A percentile compares a stretch with the other conserved stretches of the same genome.
These are phyloP conservation scores for Lipomyces sp. DNA, from an alignment of 805 yeast species.

Conservation along the genomic window DNA sequence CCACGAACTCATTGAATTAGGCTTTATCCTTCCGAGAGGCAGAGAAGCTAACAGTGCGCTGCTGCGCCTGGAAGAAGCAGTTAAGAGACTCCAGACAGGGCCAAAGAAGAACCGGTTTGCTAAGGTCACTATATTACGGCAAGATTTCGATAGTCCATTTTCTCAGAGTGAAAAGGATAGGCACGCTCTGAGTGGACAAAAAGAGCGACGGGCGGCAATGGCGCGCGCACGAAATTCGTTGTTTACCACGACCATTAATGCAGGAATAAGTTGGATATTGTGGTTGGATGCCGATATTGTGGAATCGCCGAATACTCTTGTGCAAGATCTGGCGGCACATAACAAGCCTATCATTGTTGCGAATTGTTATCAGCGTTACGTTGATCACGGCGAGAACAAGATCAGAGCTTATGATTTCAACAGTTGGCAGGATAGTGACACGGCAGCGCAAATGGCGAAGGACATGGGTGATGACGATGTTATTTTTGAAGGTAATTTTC, in stretches of 20 bases:
- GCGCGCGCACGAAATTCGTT: slow-evolving; percentile 92
- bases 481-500: slow-evolving; percentile 78
- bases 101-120: slow-evolving; percentile 72
- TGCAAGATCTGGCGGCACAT: slow-evolving; percentile 86
- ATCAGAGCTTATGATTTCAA: slow-evolving; percentile 93
- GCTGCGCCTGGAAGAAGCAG: slow-evolving; percentile 70
- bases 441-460: slow-evolving; percentile 75
- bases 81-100: slow-evolving; percentile 70
- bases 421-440: slow-evolving; percentile 80
- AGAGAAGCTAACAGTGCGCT: slow-evolving; percentile 81
- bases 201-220: slow-evolving; percentile 87
- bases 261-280: slow-evolving; percentile 90
- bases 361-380: slow-evolving; percentile 86
- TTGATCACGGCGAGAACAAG: slow-evolving; percentile 59
- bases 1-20: slow-evolving; percentile 80
- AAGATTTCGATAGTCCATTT: slow-evolving; percentile 75
- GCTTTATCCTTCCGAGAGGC: slow-evolving; percentile 87
- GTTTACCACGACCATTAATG: slow-evolving; percentile 83
- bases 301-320: slow-evolving; percentile 80
- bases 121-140: slow-evolving; percentile 86
- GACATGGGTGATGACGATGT: slow-evolving; percentile 84
- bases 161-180: slow-evolving; percentile 73
- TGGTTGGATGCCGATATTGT: slow-evolving; percentile 97
- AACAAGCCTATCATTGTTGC: slow-evolving; percentile 89
- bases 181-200: slow-evolving; percentile 85